Evolutionary conservation across 257 asterid species (phyloP), one percentile per base, ranked within the genome.

Genomic region (Solanum piurae): DNA sequence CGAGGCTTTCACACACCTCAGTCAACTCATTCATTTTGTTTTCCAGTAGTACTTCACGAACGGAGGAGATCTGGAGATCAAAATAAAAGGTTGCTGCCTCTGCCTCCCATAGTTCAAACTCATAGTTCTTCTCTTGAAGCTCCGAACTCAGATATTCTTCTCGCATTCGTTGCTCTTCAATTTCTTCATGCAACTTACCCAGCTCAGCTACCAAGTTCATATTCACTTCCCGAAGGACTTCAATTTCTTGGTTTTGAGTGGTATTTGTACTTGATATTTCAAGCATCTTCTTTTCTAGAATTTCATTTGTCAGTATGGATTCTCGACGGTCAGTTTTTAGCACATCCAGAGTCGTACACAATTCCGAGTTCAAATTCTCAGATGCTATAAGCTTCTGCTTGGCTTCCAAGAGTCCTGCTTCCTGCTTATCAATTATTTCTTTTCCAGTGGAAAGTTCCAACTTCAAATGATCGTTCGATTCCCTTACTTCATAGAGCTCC

Each of bases 61-160:
- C 68, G 10, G 98, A 94, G 52, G 98, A 95, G 76, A 92, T 93
- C 90, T 96, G 98, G 92, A 95, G 95, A 90, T 95, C 98, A 83
- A 95, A 93, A 72, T 94, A 96, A 87, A 95, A 95, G 1, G 95
- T 87, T 5, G 98, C 88, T 16, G 98, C 98, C 88, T 96, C 99
- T 10, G 93, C 93, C 91, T 96, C 98, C 98, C 98, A 95, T 38
- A 95, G 90, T 89, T 94, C 98, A 55, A 89, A 92, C 77, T 94
- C 98, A n/a, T 83, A 87, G 91, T 89, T 93, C 90, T 89, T 94
- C 21, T 91, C 95, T 87, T 91, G 91, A 66, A 95, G 93, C 86
- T 95, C 94, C 1, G 92, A 92, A 89, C 92, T 88, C 83, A 94
- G 85, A 83, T 88, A 88, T 89, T 92, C 94, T 92, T 94, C 96